These are phyloP conservation scores for Coniophora puteana DNA, from an alignment of 1,284 basidiomycete genomes.

Conservation along the genomic window DNA sequence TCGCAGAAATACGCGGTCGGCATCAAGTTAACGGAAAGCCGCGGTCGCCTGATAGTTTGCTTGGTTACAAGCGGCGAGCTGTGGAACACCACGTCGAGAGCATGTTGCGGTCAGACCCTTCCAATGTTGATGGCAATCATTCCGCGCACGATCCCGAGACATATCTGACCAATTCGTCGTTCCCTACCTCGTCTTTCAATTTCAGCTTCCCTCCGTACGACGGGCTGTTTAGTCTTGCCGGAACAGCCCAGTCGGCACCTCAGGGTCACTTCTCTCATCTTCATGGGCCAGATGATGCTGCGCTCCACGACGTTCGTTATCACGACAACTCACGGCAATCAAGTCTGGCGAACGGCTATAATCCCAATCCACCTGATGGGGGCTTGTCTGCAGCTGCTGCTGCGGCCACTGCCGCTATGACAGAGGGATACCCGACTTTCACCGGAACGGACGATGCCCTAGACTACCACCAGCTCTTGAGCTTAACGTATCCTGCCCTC, in stretches of 20 bases:
- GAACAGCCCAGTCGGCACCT: slow-evolving; percentile 20
- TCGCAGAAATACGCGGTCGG: slow-evolving; percentile 54
- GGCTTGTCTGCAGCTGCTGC: slow-evolving; percentile 62
- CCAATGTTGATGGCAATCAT: slow-evolving; percentile 44
- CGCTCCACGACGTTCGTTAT: slow-evolving; percentile 27
- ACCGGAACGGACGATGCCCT: slow-evolving; percentile 59
- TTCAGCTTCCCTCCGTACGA: slow-evolving; percentile 75
- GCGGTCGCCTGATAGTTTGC: slow-evolving; percentile 53
- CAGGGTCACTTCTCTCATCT: slow-evolving; percentile 32
- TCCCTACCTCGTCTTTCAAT: slow-evolving; percentile 74
- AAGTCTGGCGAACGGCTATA: too few species aligned
- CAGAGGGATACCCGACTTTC: slow-evolving; percentile 57
- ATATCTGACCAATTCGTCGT: slow-evolving; percentile 43
- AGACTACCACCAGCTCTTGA: slow-evolving; percentile 62
- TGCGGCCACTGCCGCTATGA: slow-evolving; percentile 60
- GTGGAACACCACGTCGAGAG: slow-evolving; percentile 73
- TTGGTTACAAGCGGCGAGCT: slow-evolving; percentile 71
- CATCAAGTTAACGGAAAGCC: slow-evolving; percentile 80
- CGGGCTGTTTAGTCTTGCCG: slow-evolving; percentile 54
- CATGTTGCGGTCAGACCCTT: slow-evolving; percentile 71
- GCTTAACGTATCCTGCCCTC: slow-evolving; percentile 54
- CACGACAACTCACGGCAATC: slow-evolving; percentile 32
- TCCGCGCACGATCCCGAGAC: slow-evolving; percentile 30
- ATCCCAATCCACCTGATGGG: slow-evolving; percentile 30
- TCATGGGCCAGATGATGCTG: slow-evolving; percentile 23